Conservation (phyloP, 192 early-diverging fungal genomes). For the Mortierella hygrophila region DNA sequence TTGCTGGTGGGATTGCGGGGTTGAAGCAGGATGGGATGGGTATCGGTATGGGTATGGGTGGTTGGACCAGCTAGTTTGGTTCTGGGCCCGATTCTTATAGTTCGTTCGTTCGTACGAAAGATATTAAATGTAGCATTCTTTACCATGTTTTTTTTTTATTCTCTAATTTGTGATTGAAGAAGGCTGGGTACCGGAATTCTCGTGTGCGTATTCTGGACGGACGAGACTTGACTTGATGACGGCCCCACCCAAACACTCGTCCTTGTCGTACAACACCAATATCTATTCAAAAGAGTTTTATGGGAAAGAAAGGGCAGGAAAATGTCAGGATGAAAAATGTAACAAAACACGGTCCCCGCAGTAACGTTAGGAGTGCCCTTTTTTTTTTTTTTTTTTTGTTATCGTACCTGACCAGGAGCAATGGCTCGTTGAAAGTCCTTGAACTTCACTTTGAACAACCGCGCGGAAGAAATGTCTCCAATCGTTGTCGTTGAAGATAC, state of each 20-base stretch:
- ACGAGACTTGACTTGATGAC: conserved; percentile 53
- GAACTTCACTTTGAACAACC: conserved; percentile 61
- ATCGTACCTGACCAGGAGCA: conserved; percentile 68
- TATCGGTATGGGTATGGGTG: neutral
- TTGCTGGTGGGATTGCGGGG: neutral
- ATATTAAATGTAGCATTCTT: no score
- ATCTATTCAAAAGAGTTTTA: conserved; percentile 33
- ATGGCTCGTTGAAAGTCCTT: conserved; percentile 67
- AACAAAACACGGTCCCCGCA: neutral
- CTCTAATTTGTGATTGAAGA: no score
- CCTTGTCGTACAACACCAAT: conserved; percentile 70
- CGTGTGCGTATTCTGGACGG: conserved; percentile 5
- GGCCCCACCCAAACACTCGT: conserved; percentile 76
- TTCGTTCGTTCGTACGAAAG: no score
- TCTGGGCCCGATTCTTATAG: no score
- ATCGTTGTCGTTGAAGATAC: neutral
- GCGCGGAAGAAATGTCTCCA: conserved; percentile 9
- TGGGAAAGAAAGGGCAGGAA: neutral
- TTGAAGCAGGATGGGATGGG: neutral
- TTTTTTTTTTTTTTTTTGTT: neutral
- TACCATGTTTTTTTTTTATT: no score
- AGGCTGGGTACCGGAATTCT: neutral
- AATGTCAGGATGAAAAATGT: no score
- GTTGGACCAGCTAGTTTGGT: conserved; percentile 19
- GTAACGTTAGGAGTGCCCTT: no score